Percentiles rank a stretch among this genome's conserved stretches.
Evolutionary conservation across 2,329 filamentous ascomycete genomes (phyloP).

Genomic region (Exophiala viscosa): DNA sequence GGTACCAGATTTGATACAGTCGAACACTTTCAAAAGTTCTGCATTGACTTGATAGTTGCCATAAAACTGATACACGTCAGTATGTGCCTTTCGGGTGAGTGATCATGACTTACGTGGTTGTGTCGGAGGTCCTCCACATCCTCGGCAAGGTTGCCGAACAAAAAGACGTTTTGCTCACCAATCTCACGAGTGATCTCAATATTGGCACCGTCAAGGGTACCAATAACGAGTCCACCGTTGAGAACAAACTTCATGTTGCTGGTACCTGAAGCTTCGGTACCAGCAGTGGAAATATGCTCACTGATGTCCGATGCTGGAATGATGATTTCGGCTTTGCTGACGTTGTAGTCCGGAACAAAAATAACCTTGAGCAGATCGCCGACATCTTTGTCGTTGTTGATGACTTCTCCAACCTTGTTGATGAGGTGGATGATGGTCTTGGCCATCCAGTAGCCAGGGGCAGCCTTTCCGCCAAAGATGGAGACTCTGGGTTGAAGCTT

Average conservation of each 20-base stretch:
- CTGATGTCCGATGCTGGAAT: slow-evolving; percentile 90
- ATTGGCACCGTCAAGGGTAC: slow-evolving; percentile 96
- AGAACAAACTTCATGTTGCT: slow-evolving; percentile 99
- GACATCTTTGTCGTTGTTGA: slow-evolving; percentile 89
- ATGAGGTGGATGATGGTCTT: slow-evolving; percentile 98
- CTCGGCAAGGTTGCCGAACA: slow-evolving; percentile 93
- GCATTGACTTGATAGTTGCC: slow-evolving; percentile 73
- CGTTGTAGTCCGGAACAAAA: slow-evolving; percentile 97
- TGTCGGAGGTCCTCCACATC: slow-evolving; percentile 96
- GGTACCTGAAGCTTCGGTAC: slow-evolving; percentile 82
- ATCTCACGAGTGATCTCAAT: slow-evolving; percentile 98
- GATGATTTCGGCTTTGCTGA: slow-evolving; percentile 98
- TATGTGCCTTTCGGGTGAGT: background rate
- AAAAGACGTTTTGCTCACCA: slow-evolving; percentile 95
- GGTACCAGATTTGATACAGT: slow-evolving; percentile 70
- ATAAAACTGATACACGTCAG: slow-evolving; percentile 53
- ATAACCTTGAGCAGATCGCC: slow-evolving; percentile 95
- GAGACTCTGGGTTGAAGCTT: slow-evolving; percentile 83
- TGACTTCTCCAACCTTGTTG: slow-evolving; percentile 82
- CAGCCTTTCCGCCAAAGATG: slow-evolving; percentile 96
- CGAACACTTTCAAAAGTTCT: slow-evolving; percentile 75
- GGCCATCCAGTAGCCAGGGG: slow-evolving; percentile 99
- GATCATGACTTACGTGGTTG: slow-evolving; percentile 53
- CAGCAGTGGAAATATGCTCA: slow-evolving; percentile 97
- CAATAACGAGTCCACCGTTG: slow-evolving; percentile 95